Evolutionary conservation across 768 basidiomycete species (phyloP).

Genomic region (Collybia nuda): DNA sequence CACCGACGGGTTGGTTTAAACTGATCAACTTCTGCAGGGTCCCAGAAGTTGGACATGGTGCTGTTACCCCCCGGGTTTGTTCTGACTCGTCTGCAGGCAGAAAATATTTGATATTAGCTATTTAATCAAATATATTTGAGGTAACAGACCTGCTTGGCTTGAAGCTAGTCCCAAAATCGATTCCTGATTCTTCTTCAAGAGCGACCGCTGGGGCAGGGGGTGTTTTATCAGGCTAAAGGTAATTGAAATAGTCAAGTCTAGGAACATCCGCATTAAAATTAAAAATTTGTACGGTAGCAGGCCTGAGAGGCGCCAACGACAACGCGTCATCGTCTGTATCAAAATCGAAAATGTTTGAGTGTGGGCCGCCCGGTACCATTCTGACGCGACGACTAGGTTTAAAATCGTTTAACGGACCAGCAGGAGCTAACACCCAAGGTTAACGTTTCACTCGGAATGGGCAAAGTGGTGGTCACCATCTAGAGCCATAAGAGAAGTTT

Average conservation of each 20-base stretch:
- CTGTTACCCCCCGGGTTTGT: constrained; percentile 44
- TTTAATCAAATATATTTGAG: background rate
- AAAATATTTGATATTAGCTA: background rate
- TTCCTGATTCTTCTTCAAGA: constrained; percentile 27
- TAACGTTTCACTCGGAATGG: background rate
- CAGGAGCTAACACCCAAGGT: constrained; percentile 9
- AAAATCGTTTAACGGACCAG: constrained; percentile 30
- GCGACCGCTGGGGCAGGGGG: constrained; percentile 1
- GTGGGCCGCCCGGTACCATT: constrained; percentile 50
- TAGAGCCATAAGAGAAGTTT: constrained; percentile 5
- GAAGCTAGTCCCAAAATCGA: constrained; percentile 33
- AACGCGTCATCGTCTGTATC: constrained; percentile 56
- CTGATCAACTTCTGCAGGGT: constrained; percentile 37
- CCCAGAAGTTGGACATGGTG: constrained; percentile 48
- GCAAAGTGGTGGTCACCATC: constrained; percentile 1
- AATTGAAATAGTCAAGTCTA: no score
- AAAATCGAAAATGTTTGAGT: constrained; percentile 49
- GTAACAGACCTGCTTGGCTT: constrained; percentile 52
- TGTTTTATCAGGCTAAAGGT: background rate
- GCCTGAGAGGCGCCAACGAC: constrained; percentile 50
- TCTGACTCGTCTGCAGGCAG: constrained; percentile 37
- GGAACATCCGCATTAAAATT: background rate
- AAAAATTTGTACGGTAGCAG: background rate
- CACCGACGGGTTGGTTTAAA: constrained; percentile 76
- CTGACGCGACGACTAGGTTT: constrained; percentile 60